Base-by-base conservation (phyloP, 495 filamentous ascomycete species). In the Penicillium coffeae region DNA sequence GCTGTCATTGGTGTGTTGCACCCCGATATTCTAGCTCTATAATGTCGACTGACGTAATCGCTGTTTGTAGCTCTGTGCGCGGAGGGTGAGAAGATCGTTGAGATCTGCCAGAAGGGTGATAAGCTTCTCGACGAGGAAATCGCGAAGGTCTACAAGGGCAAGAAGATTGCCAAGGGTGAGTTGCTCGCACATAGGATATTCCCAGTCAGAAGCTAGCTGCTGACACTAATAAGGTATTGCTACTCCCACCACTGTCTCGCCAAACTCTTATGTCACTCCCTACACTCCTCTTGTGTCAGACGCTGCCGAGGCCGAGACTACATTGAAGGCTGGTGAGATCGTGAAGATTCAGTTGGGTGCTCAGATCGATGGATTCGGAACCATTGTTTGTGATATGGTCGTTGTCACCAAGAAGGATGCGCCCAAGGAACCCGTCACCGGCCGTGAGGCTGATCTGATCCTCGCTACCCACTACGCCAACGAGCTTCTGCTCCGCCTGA, bases 321-420 rank as follows among this genome's bases (percentile, higher is more conserved):
- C 80, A 48, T 73, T 98, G 52, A 90, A 95, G 75, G 77, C 83
- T 38, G 86, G 83, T 38, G 92, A 98, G 70, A 68, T 87, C 48
- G 75, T 92, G 64, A 98, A 98, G 80, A 90, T 98, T 66, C 94
- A 97, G 70, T 82, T 98, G 8, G 93, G 93, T 59, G 93, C 92
- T 33, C 93, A 98, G 73, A 96, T 98, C 48, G 93, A 97, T 74
- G 93, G 93, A 39, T 92, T 97, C 65, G 89, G 90, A 59, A 86
- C 91, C 55, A 96, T 98, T 56, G 87, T 97, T 56, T 96, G 92
- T 74, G 89, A 97, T 69, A 92, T 89, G 36, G 78, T 96, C 51
- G 64, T 96, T 42, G 80, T 93, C 33, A 71, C 74, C 22, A 65
- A 76, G 37, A 77, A 81, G 54, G 78, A 82, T 35, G 65, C 76